Percentiles rank a stretch among this genome's conserved stretches.
phyloP scores from a whole-genome alignment of 1,284 basidiomycete species.

The Paramarasmius palmivorus region DNA sequence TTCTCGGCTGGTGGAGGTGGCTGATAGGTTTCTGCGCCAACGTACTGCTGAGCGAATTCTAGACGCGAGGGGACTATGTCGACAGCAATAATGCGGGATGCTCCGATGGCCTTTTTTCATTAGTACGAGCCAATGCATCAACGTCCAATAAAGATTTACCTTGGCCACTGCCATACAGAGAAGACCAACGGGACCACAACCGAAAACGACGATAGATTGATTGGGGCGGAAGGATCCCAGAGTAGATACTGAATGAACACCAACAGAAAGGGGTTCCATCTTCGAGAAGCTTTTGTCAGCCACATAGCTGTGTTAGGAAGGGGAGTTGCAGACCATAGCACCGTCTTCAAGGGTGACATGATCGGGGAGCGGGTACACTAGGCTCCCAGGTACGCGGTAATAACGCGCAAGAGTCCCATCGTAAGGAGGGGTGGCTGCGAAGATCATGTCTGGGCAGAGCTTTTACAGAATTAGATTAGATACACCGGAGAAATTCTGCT shows the following conservation, averaged over 20 bases:
- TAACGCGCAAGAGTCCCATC: slow-evolving; percentile 87
- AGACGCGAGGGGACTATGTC: slow-evolving; percentile 86
- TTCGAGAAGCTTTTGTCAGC: slow-evolving; percentile 29
- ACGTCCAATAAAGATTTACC: no score
- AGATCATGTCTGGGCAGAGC: slow-evolving; percentile 79
- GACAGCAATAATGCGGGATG: slow-evolving; percentile 77
- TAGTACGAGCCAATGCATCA: no score
- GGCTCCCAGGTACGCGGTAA: slow-evolving; percentile 75
- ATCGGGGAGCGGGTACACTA: slow-evolving; percentile 74
- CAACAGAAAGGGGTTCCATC: slow-evolving; percentile 96
- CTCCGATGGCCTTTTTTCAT: slow-evolving; percentile 86
- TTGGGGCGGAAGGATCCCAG: slow-evolving; percentile 74
- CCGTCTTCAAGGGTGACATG: slow-evolving; percentile 80
- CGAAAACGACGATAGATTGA: slow-evolving; percentile 80
- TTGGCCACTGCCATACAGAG: slow-evolving; percentile 92
- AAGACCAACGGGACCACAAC: slow-evolving; percentile 72
- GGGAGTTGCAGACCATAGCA: slow-evolving; percentile 62
- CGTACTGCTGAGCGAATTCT: slow-evolving; percentile 85
- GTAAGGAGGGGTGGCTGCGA: slow-evolving; percentile 89
- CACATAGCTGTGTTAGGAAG: not conserved
- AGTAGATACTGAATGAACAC: slow-evolving; percentile 83
- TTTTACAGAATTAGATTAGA: slow-evolving; percentile 24
- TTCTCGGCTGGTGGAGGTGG: slow-evolving; percentile 65
- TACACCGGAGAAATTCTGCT: slow-evolving; percentile 12
- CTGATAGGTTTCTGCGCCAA: slow-evolving; percentile 82